phyloP scores from a whole-genome alignment of 345 rosid species.

The Hibiscus trionum region DNA sequence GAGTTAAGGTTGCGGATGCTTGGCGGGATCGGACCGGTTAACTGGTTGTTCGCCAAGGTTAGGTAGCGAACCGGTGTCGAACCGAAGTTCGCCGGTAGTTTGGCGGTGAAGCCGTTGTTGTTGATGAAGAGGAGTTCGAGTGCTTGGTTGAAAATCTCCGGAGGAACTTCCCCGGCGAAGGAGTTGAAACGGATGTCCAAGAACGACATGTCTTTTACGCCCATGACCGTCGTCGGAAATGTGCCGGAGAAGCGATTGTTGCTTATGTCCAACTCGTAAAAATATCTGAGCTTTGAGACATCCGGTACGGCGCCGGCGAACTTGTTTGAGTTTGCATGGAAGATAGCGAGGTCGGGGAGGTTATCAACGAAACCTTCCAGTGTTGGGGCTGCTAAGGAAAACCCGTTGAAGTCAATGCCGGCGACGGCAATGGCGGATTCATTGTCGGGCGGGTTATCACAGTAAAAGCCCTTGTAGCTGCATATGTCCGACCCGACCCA shows the following conservation, averaged over 20 bases:
- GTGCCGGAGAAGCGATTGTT: conserved; percentile 36
- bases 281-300: conserved; percentile 4
- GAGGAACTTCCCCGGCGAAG: conserved; percentile 32
- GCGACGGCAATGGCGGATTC: conserved; percentile 61
- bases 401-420: conserved; percentile 82
- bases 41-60: conserved; percentile 46
- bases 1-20: conserved; percentile 34
- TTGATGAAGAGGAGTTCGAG: conserved; percentile 50
- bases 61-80: conserved; percentile 35
- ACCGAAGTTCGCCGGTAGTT: conserved; percentile 39
- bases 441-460: conserved; percentile 80
- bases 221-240: conserved; percentile 29
- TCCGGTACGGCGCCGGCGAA: conserved; percentile 25
- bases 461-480: conserved; percentile 66
- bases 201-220: conserved; percentile 22
- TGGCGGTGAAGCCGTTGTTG: conserved; percentile 33
- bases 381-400: conserved; percentile 23
- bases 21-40: conserved; percentile 42
- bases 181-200: conserved; percentile 49
- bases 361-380: conserved; percentile 37
- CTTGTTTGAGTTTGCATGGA: conserved; percentile 45
- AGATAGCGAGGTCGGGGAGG: conserved; percentile 43
- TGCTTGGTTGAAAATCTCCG: conserved; percentile 25
- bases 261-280: conserved; percentile 57
- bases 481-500: conserved; percentile 73